phyloP scores from a whole-genome alignment of 495 filamentous ascomycete genomes.

The Astrocystis sublimbata region DNA sequence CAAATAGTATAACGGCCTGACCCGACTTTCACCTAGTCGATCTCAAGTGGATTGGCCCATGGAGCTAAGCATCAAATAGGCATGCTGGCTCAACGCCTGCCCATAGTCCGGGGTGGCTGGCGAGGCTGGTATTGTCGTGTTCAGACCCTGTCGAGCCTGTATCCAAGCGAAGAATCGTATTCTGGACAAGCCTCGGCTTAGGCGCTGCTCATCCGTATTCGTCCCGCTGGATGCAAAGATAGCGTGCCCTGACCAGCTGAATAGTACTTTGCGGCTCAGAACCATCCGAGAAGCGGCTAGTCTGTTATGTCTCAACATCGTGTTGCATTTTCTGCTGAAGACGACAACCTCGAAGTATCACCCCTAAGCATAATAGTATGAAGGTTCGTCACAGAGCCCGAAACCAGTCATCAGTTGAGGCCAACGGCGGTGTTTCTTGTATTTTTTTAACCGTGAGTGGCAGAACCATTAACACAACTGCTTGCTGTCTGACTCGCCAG shows the following conservation, averaged over 20 bases:
- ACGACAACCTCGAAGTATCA: neutral
- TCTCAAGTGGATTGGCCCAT: too few species aligned
- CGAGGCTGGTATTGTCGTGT: constrained; percentile 13
- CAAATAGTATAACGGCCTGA: neutral
- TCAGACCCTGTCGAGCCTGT: neutral
- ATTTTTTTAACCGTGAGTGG: too few species aligned
- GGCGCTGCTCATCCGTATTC: constrained; percentile 15
- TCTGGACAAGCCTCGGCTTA: constrained; percentile 7
- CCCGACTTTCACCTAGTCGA: neutral
- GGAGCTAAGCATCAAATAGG: too few species aligned
- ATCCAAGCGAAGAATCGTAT: constrained; percentile 8
- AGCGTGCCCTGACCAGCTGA: neutral
- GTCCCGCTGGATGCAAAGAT: neutral
- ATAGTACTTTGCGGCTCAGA: constrained; percentile 1
- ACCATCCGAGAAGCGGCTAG: neutral
- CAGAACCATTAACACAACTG: too few species aligned
- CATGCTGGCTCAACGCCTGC: neutral
- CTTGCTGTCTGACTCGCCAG: too few species aligned
- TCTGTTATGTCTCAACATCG: neutral
- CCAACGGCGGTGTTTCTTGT: neutral
- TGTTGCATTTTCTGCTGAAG: constrained; percentile 6
- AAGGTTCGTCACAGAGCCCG: neutral
- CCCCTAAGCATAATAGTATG: neutral
- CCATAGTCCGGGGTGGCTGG: neutral
- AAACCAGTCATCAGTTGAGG: neutral